Conservation (phyloP, 306 rosid genomes). For the Astragalus glycyphyllos region DNA sequence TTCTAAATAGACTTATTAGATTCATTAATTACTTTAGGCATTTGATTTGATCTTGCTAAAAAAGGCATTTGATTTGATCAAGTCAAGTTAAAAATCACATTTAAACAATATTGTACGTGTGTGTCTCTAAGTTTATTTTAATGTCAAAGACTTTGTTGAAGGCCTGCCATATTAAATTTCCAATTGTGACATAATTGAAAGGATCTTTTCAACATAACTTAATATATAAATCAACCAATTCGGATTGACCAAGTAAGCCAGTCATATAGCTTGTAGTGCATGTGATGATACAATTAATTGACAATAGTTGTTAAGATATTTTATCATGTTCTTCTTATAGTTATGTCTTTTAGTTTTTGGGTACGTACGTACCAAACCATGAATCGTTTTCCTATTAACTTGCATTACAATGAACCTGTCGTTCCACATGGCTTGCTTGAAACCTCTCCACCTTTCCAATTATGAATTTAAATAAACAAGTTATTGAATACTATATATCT, state of each 20-base stretch:
- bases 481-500: neutral
- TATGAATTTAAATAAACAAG: neutral
- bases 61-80: neutral
- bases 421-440: constrained; percentile 26
- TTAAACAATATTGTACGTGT: neutral
- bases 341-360: neutral
- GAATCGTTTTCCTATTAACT: neutral
- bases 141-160: neutral
- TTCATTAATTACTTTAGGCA: neutral
- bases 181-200: neutral
- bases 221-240: neutral
- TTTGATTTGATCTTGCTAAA: neutral
- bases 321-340: neutral
- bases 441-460: constrained; percentile 11
- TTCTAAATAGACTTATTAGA: neutral
- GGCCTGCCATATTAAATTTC: constrained; percentile 15
- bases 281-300: neutral
- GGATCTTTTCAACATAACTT: neutral
- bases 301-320: neutral
- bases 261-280: no score
- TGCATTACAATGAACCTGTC: neutral
- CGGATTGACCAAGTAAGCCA: neutral
- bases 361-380: neutral
- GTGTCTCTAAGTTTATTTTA: neutral
- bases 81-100: no score